phyloP scores from a whole-genome alignment of 768 basidiomycete genomes.

The Pleurotus djamor region DNA sequence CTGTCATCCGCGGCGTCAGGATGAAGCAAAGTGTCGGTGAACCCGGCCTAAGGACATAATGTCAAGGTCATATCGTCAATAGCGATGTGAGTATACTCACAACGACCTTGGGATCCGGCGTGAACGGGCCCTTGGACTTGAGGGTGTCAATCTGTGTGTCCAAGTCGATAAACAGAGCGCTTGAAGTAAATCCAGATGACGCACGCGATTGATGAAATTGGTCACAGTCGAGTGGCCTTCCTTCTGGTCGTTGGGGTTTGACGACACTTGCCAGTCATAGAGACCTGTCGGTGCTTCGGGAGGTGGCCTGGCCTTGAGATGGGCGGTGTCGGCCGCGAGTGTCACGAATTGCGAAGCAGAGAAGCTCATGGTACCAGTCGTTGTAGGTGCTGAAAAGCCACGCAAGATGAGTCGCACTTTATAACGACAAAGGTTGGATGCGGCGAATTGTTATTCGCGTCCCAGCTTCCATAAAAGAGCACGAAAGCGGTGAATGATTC shows the following conservation, averaged over 20 bases:
- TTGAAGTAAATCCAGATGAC: neutral
- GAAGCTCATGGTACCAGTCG: constrained; percentile 9
- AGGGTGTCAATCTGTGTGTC: constrained; percentile 15
- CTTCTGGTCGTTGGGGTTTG: constrained; percentile 19
- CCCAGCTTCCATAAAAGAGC: neutral
- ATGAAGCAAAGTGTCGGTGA: constrained; percentile 22
- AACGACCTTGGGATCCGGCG: constrained; percentile 18
- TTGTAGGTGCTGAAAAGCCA: neutral
- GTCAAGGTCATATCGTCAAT: neutral
- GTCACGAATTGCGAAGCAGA: constrained; percentile 20
- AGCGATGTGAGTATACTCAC: constrained; percentile 13
- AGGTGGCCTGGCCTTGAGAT: constrained; percentile 31
- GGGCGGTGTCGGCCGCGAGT: constrained; percentile 27
- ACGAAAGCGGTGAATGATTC: neutral
- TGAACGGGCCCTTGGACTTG: constrained; percentile 19
- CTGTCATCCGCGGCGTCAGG: constrained; percentile 43
- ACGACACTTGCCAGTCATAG: constrained; percentile 39
- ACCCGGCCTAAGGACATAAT: constrained; percentile 19
- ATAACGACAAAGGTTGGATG: neutral
- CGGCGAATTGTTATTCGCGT: neutral
- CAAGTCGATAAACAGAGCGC: neutral
- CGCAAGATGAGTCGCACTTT: neutral
- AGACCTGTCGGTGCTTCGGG: constrained; percentile 41
- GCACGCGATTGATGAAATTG: constrained; percentile 24
- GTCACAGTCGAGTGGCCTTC: constrained; percentile 32